Conservation (phyloP, 2,329 filamentous ascomycete genomes). For the Pseudopithomyces maydicus region DNA sequence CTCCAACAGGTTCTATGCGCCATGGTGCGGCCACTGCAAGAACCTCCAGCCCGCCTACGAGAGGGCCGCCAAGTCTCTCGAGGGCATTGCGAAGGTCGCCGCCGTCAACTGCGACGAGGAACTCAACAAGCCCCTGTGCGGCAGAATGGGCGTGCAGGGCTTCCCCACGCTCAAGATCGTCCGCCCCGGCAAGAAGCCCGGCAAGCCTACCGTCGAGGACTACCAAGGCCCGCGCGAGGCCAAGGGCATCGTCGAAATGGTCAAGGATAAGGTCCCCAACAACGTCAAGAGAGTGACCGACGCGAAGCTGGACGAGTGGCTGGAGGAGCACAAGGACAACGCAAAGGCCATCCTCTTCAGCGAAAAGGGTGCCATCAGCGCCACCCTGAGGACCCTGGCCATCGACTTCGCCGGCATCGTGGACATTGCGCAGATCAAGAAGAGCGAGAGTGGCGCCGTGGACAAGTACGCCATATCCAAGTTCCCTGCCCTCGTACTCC, state of each 20-base stretch:
- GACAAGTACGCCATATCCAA: slow-evolving; percentile 76
- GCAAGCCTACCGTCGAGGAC: slow-evolving; percentile 83
- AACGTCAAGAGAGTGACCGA: slow-evolving; percentile 82
- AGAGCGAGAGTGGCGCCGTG: slow-evolving; percentile 75
- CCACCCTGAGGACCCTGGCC: slow-evolving; percentile 80
- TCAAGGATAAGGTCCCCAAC: slow-evolving; percentile 88
- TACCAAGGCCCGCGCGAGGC: slow-evolving; percentile 84
- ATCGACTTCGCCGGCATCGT: slow-evolving; percentile 88
- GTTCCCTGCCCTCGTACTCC: slow-evolving; percentile 80
- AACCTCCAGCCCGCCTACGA: slow-evolving; percentile 96
- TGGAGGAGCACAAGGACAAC: slow-evolving; percentile 67
- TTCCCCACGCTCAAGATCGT: slow-evolving; percentile 97
- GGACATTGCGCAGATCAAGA: slow-evolving; percentile 78
- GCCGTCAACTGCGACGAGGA: slow-evolving; percentile 96
- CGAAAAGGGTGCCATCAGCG: slow-evolving; percentile 86
- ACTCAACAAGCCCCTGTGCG: slow-evolving; percentile 85
- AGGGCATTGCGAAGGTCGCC: slow-evolving; percentile 92
- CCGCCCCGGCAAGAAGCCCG: slow-evolving; percentile 78
- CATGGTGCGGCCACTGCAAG: slow-evolving; percentile 97
- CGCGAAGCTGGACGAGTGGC: slow-evolving; percentile 76
- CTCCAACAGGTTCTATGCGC: slow-evolving; percentile 87
- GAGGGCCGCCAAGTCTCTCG: slow-evolving; percentile 85
- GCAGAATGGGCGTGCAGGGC: slow-evolving; percentile 83
- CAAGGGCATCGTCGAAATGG: slow-evolving; percentile 85
- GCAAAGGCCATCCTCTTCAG: slow-evolving; percentile 92